Base-by-base conservation (phyloP, 345 rosid genomes). In the Corchorus capsularis region DNA sequence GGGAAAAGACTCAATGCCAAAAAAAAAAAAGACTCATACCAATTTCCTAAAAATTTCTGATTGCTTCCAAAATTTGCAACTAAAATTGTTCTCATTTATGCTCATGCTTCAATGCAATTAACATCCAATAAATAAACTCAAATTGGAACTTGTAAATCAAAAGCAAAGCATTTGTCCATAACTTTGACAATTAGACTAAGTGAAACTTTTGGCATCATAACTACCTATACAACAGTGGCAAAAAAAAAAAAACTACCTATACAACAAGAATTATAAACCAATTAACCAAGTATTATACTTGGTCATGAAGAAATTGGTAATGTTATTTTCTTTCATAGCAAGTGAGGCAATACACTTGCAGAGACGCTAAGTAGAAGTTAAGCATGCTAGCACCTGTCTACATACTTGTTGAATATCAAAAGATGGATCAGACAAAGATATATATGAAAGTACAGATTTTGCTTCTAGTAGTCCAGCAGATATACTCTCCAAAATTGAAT, bases 401-500 rank as follows among this genome's bases (percentile, higher is more conserved):
- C 97, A 90, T 56, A 93, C 77, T 49, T 83, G 83, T 69, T 81
- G 88, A 45, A 93, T 70, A 19, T 91, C 86, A 15, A 35, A 79
- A 5, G 93, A 89, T 75, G 88, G 87, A 84, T 90, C 98, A 32
- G 88, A 79, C 37, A 77, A 72, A 69, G 86, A 85, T 72, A 90
- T 61, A 62, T 79, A 77, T 19, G 83, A 85, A 71, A 94, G 87
- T 39, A 86, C 81, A 45, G 87, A 81, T 85, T 89, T 90, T 69
- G 97, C 97, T 81, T 90, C 93, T 4, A 91, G 79, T 64, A 94
- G 84, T 37, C 88, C 94, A 15, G 75, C 90, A 12, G 97, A 88
- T 81, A 94, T 87, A 79, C 81, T 88, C 82, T 80, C 90, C 81
- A 90, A 63, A 50, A 91, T 84, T 35, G 61, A 79, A 60, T 92